These are phyloP conservation scores for Phytopythium cucurbitacearum DNA, from an alignment of 352 stramenopile genomes.

Conservation along the genomic window DNA sequence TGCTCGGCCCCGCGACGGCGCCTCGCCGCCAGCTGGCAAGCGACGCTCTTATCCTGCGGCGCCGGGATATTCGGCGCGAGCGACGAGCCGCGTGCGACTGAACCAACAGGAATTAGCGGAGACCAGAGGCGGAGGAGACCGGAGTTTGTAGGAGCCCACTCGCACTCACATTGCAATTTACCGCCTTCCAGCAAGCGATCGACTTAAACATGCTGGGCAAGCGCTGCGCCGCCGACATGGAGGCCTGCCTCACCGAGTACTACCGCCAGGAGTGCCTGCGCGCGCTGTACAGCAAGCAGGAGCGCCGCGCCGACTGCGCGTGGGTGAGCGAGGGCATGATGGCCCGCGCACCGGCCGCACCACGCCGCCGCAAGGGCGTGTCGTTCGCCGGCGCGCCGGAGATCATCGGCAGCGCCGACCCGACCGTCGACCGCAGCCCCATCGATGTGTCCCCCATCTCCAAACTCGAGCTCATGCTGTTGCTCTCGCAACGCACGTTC, in stretches of 20 bases:
- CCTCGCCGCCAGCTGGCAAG: background rate
- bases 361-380: slow-evolving; percentile 48
- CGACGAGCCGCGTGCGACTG: background rate
- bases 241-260: slow-evolving; percentile 76
- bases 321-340: slow-evolving; percentile 51
- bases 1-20: slow-evolving; percentile 2
- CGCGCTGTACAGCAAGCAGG: slow-evolving; percentile 66
- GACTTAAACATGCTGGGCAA: slow-evolving; percentile 53
- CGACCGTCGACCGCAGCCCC: slow-evolving; percentile 61
- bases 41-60: background rate
- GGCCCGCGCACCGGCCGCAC: slow-evolving; percentile 21
- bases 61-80: slow-evolving; percentile 8
- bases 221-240: slow-evolving; percentile 62
- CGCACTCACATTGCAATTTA: slow-evolving; percentile 38
- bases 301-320: slow-evolving; percentile 32
- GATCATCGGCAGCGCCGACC: slow-evolving; percentile 72
- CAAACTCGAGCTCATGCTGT: slow-evolving; percentile 64
- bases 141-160: background rate
- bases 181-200: slow-evolving; percentile 14
- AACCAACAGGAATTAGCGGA: background rate
- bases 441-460: slow-evolving; percentile 77
- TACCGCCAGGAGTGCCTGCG: slow-evolving; percentile 80
- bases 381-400: slow-evolving; percentile 55
- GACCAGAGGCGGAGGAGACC: background rate
- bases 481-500: slow-evolving; percentile 75